Evolutionary conservation across 768 basidiomycete species (phyloP).

Genomic region (Amanita rubescens): DNA sequence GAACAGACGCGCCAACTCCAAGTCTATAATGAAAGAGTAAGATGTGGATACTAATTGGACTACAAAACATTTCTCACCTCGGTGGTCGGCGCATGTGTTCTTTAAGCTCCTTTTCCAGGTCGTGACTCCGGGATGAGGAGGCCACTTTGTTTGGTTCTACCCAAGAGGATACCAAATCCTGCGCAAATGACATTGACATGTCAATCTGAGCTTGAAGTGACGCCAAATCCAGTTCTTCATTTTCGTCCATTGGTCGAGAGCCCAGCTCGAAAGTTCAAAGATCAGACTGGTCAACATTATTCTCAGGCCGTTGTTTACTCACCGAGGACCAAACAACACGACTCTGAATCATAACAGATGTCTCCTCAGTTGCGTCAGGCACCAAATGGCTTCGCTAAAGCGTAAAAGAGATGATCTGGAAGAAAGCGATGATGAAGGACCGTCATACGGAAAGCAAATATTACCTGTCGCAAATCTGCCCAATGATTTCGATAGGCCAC

Average conservation of each 20-base stretch:
- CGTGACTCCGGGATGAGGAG: slow-evolving; percentile 25
- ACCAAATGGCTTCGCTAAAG: slow-evolving; percentile 32
- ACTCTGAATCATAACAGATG: slow-evolving; percentile 4
- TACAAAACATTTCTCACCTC: slow-evolving; percentile 38
- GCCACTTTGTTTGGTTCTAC: slow-evolving; percentile 47
- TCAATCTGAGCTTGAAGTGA: slow-evolving; percentile 78
- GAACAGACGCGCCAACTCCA: slow-evolving; percentile 65
- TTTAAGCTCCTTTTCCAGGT: slow-evolving; percentile 49
- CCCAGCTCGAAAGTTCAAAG: neutral
- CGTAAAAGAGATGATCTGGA: slow-evolving; percentile 47
- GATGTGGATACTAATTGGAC: slow-evolving; percentile 2
- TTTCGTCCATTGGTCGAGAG: slow-evolving; percentile 12
- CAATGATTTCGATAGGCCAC: slow-evolving; percentile 54
- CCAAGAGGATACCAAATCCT: slow-evolving; percentile 73
- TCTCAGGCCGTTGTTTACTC: neutral
- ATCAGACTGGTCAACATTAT: neutral
- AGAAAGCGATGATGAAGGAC: slow-evolving; percentile 54
- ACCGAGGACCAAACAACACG: slow-evolving; percentile 2
- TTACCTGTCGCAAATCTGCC: slow-evolving; percentile 79
- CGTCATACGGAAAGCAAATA: slow-evolving; percentile 58
- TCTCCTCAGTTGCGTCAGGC: neutral
- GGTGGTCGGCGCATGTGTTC: slow-evolving; percentile 64
- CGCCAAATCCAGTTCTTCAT: slow-evolving; percentile 59
- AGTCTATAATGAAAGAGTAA: slow-evolving; percentile 35
- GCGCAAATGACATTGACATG: slow-evolving; percentile 68